Base-by-base conservation (phyloP, 2,329 filamentous ascomycete genomes). In the Penicillium sp. region DNA sequence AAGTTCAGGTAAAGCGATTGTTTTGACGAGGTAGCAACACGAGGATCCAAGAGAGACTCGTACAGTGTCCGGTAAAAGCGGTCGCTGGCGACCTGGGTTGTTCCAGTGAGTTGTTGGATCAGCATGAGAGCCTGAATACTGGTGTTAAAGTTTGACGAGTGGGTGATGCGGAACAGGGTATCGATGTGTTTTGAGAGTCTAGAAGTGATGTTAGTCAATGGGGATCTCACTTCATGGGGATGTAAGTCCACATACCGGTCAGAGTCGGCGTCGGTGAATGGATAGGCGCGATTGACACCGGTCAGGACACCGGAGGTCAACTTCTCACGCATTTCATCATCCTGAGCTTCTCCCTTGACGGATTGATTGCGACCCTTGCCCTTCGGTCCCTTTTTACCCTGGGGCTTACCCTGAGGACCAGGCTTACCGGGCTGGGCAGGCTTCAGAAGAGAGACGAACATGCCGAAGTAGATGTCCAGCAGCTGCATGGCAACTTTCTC, bases 131-230 rank as follows among this genome's bases (percentile, higher is more conserved):
- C 94, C 78, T 99, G 95, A 40, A 99, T 92, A 73, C 93, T 95
- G 0, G 95, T 99, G 79, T 98, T 99, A 84, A 99, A 98, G 77
- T 99, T 99, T 59, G 94, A 92, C 0, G 94, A 98, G 78, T 99
- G 95, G 0, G 95, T 96, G 71, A 99, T 95, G 70, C 88, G 89
- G 84, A 97, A 99, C 28, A 99, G 84, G 3, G 94, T 97, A 73
- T 98, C 90, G 59, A 99, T 86, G 72, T 99, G 94, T 60, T 89
- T 88, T 71, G 96, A 91, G 66, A 98, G 86, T 26, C 88, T 90
- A 65, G 45, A 59, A 10, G 19, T 26, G 38, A 57, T 57, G 55
- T 72, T 71, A 70, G 71, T 68, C 48, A 37, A 11, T 19, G 28
- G 10, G 16, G 65, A 35, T 30, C 42, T 16, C 57, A 52, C 48